Evolutionary conservation across 2,329 filamentous ascomycete genomes (phyloP), one percentile per base, ranked within the genome.

Genomic region (Arthrobotrys sphaeroides): DNA sequence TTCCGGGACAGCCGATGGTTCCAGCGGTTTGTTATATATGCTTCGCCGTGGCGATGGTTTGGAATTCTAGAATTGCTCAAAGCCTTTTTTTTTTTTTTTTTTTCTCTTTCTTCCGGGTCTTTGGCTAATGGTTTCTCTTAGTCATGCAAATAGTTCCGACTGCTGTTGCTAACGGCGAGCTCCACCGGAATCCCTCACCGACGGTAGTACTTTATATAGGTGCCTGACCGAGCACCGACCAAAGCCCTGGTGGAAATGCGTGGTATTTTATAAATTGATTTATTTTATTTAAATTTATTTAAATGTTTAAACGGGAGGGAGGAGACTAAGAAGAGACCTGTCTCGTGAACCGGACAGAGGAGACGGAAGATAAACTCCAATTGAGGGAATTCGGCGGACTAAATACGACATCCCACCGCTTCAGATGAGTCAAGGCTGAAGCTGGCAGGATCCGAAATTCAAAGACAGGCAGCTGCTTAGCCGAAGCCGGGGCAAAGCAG

Each of bases 141-240:
- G 66, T 70, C 66, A 70, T 70, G n/a, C 43, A 45, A 70, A 70
- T 10, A 7, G 36, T 10, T 51, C 42, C 43, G 24, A 22, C 6
- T 20, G 24, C 31, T 12, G 38, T 40, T n/a, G n/a, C n/a, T n/a
- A n/a, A 16, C 36, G 12, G 36, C 36, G 31, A 33, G 31, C 31
- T 33, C 31, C 31, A 33, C 31, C n/a, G n/a, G n/a, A n/a, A n/a
- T n/a, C n/a, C n/a, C n/a, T n/a, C n/a, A n/a, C n/a, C n/a, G n/a
- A n/a, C n/a, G n/a, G n/a, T n/a, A n/a, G n/a, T n/a, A n/a, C n/a
- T n/a, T n/a, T n/a, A n/a, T n/a, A n/a, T n/a, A n/a, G n/a, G n/a
- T n/a, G n/a, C n/a, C n/a, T n/a, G n/a, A n/a, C n/a, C n/a, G n/a
- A n/a, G n/a, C n/a, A n/a, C n/a, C n/a, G n/a, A n/a, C n/a, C n/a